phyloP scores from a whole-genome alignment of 2,329 filamentous ascomycete species.

The Sarocladium oryzae region DNA sequence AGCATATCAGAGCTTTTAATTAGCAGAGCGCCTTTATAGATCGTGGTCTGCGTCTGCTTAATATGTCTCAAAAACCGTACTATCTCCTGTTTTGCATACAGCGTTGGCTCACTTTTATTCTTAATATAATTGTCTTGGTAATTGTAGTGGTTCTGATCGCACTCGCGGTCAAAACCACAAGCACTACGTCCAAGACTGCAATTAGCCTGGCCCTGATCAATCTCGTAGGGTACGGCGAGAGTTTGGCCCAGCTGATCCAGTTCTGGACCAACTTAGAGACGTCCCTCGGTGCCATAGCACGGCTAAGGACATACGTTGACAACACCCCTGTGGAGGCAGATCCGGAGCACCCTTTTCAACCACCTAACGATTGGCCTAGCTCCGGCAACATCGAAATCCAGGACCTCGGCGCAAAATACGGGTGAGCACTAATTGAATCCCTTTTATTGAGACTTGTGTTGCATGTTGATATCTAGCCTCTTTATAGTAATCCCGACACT shows the following conservation, averaged over 20 bases:
- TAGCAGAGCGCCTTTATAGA: neutral
- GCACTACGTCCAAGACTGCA: constrained; percentile 3
- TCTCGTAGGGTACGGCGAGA: neutral
- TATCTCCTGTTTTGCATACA: neutral
- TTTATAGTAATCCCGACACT: neutral
- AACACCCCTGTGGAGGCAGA: constrained; percentile 8
- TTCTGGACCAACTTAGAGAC: constrained; percentile 15
- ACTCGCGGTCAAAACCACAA: too few species aligned
- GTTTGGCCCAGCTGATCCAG: constrained; percentile 9
- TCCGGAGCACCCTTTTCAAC: neutral
- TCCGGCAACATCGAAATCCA: constrained; percentile 13
- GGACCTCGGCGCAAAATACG: constrained; percentile 12
- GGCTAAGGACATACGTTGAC: constrained; percentile 11
- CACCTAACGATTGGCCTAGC: constrained; percentile 12
- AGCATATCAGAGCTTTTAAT: neutral
- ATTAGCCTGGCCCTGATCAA: constrained; percentile 12
- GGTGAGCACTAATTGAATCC: constrained; percentile 9
- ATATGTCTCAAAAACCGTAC: neutral
- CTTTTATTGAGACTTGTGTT: neutral
- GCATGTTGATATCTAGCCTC: constrained; percentile 2
- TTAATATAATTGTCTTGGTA: neutral
- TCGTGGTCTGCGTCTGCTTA: neutral
- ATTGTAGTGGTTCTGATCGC: constrained; percentile 16
- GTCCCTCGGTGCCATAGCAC: constrained; percentile 17
- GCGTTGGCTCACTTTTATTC: neutral